Evolutionary conservation across 176 grass and related monocot genomes (phyloP), one percentile per base, ranked within the genome.

Genomic region (Oryza nivara): DNA sequence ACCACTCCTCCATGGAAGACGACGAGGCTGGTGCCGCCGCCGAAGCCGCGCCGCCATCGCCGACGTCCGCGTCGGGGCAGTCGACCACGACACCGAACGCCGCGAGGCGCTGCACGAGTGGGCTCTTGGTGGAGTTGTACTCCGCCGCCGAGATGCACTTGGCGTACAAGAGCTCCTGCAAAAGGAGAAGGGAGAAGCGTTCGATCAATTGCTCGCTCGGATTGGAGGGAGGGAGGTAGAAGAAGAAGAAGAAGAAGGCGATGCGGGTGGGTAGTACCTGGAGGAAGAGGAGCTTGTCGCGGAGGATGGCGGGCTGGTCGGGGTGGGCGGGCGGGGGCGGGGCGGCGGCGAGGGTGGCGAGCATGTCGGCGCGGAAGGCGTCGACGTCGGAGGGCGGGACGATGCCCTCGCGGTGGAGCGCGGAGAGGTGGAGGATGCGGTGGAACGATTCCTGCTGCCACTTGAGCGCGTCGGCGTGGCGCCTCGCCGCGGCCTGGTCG

Each of bases 371-470:
- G 5, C 96, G 89, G 85, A 98, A 98, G 36, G 91, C 86, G 17
- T 85, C 56, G 70, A 98, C 91, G 77, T 98, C 91, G 51, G 82
- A 66, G 66, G 94, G 89, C 30, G 85, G 88, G 30, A 94, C 91
- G 81, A 98, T 98, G 72, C 96, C 96, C 84, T 99, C 96, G 41
- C 86, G 86, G 86, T 90, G 89, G 72, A 99, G 90, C 44, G 80
- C 93, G 23, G 89, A 65, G 38, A 99, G 88, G 72, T 99, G 91
- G 81, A 99, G 96, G 74, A 99, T 94, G 70, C 90, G 89, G 91
- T 99, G 96, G 90, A 96, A 99, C 32, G 92, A 92, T 3, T 96
- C 91, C 88, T 99, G 91, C 81, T 99, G 96, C 96, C 96, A 92
- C 82, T 99, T 99, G 66, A 99, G 91, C 68, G 69, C 88, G 52